Evolutionary conservation across 106 monocot species (phyloP), one percentile per base, ranked within the genome.

Genomic region (Phalaenopsis aphrodite): DNA sequence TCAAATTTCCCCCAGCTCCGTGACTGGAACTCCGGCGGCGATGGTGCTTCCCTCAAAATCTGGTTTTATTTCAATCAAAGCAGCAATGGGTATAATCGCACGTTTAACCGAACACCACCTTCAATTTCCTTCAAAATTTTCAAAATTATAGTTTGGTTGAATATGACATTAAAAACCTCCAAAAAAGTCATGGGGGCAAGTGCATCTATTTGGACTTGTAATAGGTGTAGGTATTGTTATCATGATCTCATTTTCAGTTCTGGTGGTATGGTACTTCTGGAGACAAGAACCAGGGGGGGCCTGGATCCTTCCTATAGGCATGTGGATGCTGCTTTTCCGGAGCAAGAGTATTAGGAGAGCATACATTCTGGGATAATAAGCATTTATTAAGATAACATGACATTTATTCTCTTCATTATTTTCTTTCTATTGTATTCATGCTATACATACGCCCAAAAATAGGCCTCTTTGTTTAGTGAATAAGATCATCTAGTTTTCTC

Each of bases 71-170:
- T 91, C 94, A 79, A 88, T 85, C 64, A 73, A 83, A 64, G 84
- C 86, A 78, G 98, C 98, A 43, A 81, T 83, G 98, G 93, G 81
- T 36, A 99, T 99, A 79, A 95, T 99, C 72, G 85, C 85, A 88
- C 90, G 93, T 37, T 88, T 99, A 83, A 85, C 82, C 42, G 85
- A 95, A 82, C 93, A 89, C 80, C 90, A 85, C 80, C 80, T 99
- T 72, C 94, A 78, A 66, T 88, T 99, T 83, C 98, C 98, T 82
- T 89, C 87, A 75, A 88, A 30, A 86, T 84, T 91, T 88, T 86
- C 93, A 94, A 76, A 91, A 87, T 48, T 99, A 95, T 84, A 75
- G 89, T 21, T 83, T 99, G 64, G 73, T 91, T 76, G 84, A 90
- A 24, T 94, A 93, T 94, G 91, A 99, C 55, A 85, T 95, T 75